phyloP scores from a whole-genome alignment of 2,329 filamentous ascomycete species.

The Arthroderma sp. region DNA sequence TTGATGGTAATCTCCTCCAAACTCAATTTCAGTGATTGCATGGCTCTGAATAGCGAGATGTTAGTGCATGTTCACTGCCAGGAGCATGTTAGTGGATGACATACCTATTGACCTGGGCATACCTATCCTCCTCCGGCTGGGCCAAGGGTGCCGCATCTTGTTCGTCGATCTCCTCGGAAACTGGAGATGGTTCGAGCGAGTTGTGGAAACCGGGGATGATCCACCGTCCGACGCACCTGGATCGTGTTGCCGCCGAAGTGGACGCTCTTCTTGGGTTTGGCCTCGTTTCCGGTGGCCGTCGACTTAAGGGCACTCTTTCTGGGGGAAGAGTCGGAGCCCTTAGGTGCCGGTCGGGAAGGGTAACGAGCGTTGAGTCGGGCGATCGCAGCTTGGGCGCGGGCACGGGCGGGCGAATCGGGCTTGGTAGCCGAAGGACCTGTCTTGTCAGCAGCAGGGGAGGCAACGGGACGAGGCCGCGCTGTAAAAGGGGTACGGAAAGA shows the following conservation, averaged over 20 bases:
- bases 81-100: not conserved
- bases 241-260: slow-evolving; percentile 16
- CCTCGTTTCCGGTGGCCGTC: not conserved
- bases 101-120: not conserved
- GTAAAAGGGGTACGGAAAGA: not conserved
- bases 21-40: not conserved
- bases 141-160: not conserved
- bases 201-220: slow-evolving; percentile 15
- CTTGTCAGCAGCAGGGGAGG: not conserved
- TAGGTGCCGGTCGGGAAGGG: not conserved
- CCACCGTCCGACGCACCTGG: slow-evolving; percentile 15
- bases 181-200: slow-evolving; percentile 1
- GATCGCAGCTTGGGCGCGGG: not conserved
- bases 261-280: slow-evolving; percentile 11
- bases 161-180: not conserved
- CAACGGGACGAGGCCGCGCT: not conserved
- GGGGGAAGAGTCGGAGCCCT: slow-evolving; percentile 3
- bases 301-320: slow-evolving; percentile 7
- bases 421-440: not conserved
- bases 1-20: not conserved
- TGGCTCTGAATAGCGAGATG: not conserved
- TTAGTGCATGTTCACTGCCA: not conserved
- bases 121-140: not conserved
- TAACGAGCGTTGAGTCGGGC: slow-evolving; percentile 3
- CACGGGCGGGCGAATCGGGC: not conserved